Evolutionary conservation across 257 asterid species (phyloP).

Genomic region (Penstemon newberryi): DNA sequence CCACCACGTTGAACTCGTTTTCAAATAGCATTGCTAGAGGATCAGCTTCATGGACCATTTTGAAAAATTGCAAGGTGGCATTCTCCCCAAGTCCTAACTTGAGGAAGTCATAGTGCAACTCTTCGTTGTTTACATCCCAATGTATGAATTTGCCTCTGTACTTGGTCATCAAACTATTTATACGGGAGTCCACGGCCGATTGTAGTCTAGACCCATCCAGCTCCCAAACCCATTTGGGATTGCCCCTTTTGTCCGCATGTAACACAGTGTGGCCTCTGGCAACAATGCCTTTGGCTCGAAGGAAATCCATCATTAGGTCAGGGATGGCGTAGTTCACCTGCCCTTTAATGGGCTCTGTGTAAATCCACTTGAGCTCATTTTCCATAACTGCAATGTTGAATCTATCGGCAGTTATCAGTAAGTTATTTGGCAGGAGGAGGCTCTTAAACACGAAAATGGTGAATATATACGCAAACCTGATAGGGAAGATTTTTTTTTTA

Average conservation of each 20-base stretch:
- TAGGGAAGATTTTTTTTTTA: conserved; percentile 36
- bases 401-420: conserved; percentile 28
- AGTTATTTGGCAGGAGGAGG: not conserved
- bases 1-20: conserved; percentile 68
- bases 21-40: conserved; percentile 45
- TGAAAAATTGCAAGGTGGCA: conserved; percentile 41
- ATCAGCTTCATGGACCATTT: conserved; percentile 40
- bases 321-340: conserved; percentile 46
- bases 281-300: conserved; percentile 31
- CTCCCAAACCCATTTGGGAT: conserved; percentile 45
- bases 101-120: conserved; percentile 49
- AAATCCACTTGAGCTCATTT: conserved; percentile 63
- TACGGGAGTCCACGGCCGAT: conserved; percentile 37
- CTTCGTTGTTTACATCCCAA: conserved; percentile 77
- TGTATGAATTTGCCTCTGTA: conserved; percentile 55
- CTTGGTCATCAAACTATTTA: conserved; percentile 38
- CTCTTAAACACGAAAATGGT: conserved; percentile 18
- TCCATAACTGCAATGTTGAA: conserved; percentile 61
- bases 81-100: conserved; percentile 43
- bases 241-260: conserved; percentile 51
- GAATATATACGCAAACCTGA: conserved; percentile 31
- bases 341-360: conserved; percentile 42
- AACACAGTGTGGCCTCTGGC: conserved; percentile 65
- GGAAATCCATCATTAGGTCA: conserved; percentile 47
- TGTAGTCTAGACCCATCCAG: conserved; percentile 34